Percentiles rank a stretch among this genome's conserved stretches.
These are phyloP conservation scores for Pseudogymnoascus sp. DNA, from an alignment of 2,329 filamentous ascomycete genomes.

Conservation along the genomic window DNA sequence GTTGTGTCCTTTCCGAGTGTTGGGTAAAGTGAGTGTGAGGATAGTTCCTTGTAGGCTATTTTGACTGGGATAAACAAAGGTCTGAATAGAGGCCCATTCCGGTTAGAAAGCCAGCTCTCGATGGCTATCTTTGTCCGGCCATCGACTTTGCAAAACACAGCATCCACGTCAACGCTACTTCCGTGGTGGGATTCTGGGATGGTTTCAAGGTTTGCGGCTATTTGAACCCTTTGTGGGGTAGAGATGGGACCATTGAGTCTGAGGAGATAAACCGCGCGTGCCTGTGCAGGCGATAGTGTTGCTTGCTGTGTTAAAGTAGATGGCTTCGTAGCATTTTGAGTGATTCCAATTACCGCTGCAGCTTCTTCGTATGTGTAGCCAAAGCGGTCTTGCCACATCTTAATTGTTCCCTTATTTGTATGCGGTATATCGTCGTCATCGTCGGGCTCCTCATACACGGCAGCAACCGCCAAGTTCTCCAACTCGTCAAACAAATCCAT, in stretches of 20 bases:
- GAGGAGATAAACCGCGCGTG: slow-evolving; percentile 22
- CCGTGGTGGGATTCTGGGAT: slow-evolving; percentile 19
- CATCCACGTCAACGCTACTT: slow-evolving; percentile 19
- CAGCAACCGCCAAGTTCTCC: slow-evolving; percentile 24
- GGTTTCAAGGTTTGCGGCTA: slow-evolving; percentile 17
- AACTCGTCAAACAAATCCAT: slow-evolving; percentile 27
- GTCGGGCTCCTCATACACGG: slow-evolving; percentile 13
- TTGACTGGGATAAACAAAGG: slow-evolving; percentile 28
- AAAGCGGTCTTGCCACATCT: slow-evolving; percentile 10
- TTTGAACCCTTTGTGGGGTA: slow-evolving; percentile 21
- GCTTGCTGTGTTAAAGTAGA: background rate
- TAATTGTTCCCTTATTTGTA: slow-evolving; percentile 2
- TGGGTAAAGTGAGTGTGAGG: slow-evolving; percentile 21
- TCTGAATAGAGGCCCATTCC: slow-evolving; percentile 18
- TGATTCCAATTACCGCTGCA: slow-evolving; percentile 8
- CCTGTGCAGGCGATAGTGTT: slow-evolving; percentile 6
- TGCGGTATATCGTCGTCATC: slow-evolving; percentile 18
- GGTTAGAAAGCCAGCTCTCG: slow-evolving; percentile 18
- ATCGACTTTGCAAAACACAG: slow-evolving; percentile 26
- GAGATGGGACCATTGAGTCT: slow-evolving; percentile 24
- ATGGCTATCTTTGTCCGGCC: slow-evolving; percentile 16
- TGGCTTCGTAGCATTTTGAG: background rate
- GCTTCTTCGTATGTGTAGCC: slow-evolving; percentile 34
- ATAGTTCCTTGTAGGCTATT: slow-evolving; percentile 27
- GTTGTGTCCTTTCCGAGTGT: slow-evolving; percentile 25